phyloP scores from a whole-genome alignment of 2,329 filamentous ascomycete genomes.

The Colletotrichum paranaense region DNA sequence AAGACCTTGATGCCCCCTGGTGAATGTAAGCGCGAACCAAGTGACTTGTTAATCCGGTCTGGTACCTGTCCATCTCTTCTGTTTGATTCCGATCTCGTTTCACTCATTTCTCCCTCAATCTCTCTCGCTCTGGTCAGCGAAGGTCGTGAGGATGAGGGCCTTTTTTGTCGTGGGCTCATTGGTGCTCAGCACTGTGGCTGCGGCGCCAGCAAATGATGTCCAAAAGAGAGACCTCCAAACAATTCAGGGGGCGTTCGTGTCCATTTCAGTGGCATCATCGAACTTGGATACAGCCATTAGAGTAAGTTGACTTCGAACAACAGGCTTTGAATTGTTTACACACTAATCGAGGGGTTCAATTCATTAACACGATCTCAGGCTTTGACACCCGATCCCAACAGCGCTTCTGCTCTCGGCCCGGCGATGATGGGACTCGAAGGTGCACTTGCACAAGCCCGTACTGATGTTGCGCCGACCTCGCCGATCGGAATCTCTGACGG shows the following conservation, averaged over 20 bases:
- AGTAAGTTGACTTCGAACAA: neutral
- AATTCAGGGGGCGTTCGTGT: constrained; percentile 12
- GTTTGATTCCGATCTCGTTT: neutral
- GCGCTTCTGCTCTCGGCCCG: neutral
- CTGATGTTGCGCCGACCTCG: constrained; percentile 32
- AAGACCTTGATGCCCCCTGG: neutral
- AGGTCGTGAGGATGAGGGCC: neutral
- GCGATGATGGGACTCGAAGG: constrained; percentile 21
- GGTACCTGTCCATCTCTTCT: neutral
- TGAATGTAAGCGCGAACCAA: neutral
- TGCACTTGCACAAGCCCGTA: constrained; percentile 27
- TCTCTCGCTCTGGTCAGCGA: neutral
- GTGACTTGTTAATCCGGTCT: neutral
- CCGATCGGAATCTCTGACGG: constrained; percentile 41
- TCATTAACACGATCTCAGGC: neutral
- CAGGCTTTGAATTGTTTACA: neutral
- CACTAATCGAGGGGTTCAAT: neutral
- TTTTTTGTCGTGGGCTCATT: neutral
- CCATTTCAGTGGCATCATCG: constrained; percentile 9
- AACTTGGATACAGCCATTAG: constrained; percentile 6
- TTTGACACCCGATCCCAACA: constrained; percentile 16
- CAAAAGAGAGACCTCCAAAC: neutral
- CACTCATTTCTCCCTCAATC: neutral
- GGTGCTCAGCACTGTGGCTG: neutral
- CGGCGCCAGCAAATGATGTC: neutral